Base-by-base conservation (phyloP, 805 yeast species). In the Saccharomycopsis sp. region DNA sequence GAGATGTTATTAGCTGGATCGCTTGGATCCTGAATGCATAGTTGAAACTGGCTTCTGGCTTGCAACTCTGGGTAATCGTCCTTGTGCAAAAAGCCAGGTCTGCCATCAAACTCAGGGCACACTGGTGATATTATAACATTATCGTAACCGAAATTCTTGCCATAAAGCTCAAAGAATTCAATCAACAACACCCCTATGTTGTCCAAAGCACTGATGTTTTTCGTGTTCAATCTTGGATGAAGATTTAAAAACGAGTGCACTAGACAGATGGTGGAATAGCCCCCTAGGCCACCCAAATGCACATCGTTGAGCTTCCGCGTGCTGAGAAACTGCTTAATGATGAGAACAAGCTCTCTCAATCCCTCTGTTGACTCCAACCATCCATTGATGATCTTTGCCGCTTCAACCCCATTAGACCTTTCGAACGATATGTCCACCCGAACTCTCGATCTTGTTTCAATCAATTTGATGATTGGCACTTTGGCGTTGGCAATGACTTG, bases 271-370 rank as follows among this genome's bases (percentile, higher is more conserved):
- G 85, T 83, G 5, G 96, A 76, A 57, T 80, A 89, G 0, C 97
- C 97, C 31, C 98, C 97, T 4, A 89, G 63, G 0, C 97, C 97
- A 38, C 98, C 98, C 17, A 78, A 77, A 52, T 82, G 94, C 12
- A 89, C 97, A 48, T 84, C 81, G 53, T 87, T 86, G 46, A 88
- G 64, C 43, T 70, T 74, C 52, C 96, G 67, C 1, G 85, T 76
- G 23, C 86, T 67, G 37, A 89, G 65, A 53, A 88, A 89, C 55
- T 84, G 95, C 59, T 92, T 88, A 4, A 89, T 70, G 1, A 87
- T 75, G 36, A 89, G 64, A 1, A 81, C 94, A 37, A 89, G 60
- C 53, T 87, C 94, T 49, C 95, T 64, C 38, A 89, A 62, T 0
- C 94, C 95, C 0, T 94, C 89, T 1, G 81, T 77, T 8, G 68